These are phyloP conservation scores for Ciborinia camelliae DNA, from an alignment of 2,329 filamentous ascomycete genomes.

Conservation along the genomic window DNA sequence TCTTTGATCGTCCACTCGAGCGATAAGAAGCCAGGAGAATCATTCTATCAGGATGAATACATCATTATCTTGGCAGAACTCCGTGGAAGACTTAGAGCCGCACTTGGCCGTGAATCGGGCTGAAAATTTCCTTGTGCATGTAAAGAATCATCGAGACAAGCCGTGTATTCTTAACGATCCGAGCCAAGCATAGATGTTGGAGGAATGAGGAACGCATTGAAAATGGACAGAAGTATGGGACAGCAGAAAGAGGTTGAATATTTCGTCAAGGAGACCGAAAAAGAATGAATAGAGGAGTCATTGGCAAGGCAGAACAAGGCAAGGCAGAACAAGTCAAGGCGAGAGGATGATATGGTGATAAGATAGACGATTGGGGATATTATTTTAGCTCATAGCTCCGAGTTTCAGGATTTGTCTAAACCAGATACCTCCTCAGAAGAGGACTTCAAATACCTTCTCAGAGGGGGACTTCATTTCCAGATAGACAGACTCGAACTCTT, in stretches of 20 bases:
- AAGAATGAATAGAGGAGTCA: not conserved
- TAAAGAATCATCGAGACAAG: not conserved
- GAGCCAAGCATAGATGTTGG: not conserved
- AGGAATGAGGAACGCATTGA: not conserved
- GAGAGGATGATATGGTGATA: not conserved
- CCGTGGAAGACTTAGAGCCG: conserved; percentile 12
- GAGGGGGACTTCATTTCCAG: conserved; percentile 9
- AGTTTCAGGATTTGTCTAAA: conserved; percentile 5
- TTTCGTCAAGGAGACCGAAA: not conserved
- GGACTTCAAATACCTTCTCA: conserved; percentile 17
- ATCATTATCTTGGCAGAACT: conserved; percentile 13
- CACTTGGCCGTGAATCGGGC: conserved; percentile 13
- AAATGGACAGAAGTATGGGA: not conserved
- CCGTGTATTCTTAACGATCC: not conserved
- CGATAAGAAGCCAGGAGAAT: not conserved
- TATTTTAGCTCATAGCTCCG: conserved; percentile 18
- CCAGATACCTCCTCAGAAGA: conserved; percentile 13
- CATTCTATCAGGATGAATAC: conserved; percentile 18
- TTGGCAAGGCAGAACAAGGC: not conserved
- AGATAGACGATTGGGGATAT: conserved; percentile 10
- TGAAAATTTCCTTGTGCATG: not conserved
- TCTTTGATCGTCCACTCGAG: conserved; percentile 17
- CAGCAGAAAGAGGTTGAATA: not conserved
- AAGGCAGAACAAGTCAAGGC: not conserved
- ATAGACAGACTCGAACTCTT: conserved; percentile 11